phyloP scores from a whole-genome alignment of 1,139 yeast species.

The Nakaseomyces sp. region DNA sequence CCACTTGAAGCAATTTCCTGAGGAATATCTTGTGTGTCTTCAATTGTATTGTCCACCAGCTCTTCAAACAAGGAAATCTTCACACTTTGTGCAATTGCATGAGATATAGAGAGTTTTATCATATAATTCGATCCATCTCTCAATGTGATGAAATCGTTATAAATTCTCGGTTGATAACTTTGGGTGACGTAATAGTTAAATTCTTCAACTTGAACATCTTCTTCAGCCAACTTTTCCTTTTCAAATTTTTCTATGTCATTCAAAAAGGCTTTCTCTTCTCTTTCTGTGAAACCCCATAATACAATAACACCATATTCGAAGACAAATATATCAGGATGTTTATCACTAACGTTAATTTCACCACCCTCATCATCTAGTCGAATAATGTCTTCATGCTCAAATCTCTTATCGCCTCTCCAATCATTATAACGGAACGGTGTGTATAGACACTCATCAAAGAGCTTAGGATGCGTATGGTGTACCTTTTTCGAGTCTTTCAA shows the following conservation, averaged over 20 bases:
- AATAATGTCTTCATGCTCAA: constrained; percentile 42
- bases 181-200: constrained; percentile 89
- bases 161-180: constrained; percentile 88
- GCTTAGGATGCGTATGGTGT: constrained; percentile 72
- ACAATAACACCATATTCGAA: constrained; percentile 94
- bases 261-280: constrained; percentile 77
- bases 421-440: constrained; percentile 82
- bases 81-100: constrained; percentile 87
- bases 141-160: constrained; percentile 86
- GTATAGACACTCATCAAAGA: constrained; percentile 88
- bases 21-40: constrained; percentile 93
- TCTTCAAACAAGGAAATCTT: constrained; percentile 92
- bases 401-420: constrained; percentile 51
- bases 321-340: constrained; percentile 67
- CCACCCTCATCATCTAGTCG: constrained; percentile 91
- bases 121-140: constrained; percentile 86
- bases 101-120: constrained; percentile 81
- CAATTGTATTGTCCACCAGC: constrained; percentile 89
- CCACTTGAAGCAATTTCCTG: constrained; percentile 92
- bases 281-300: constrained; percentile 84
- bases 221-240: constrained; percentile 78
- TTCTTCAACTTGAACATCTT: constrained; percentile 89
- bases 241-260: constrained; percentile 82
- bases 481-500: constrained; percentile 65
- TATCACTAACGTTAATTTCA: constrained; percentile 71